phyloP scores from a whole-genome alignment of 176 grass and related monocot genomes.

The Rhynchospora pubera region DNA sequence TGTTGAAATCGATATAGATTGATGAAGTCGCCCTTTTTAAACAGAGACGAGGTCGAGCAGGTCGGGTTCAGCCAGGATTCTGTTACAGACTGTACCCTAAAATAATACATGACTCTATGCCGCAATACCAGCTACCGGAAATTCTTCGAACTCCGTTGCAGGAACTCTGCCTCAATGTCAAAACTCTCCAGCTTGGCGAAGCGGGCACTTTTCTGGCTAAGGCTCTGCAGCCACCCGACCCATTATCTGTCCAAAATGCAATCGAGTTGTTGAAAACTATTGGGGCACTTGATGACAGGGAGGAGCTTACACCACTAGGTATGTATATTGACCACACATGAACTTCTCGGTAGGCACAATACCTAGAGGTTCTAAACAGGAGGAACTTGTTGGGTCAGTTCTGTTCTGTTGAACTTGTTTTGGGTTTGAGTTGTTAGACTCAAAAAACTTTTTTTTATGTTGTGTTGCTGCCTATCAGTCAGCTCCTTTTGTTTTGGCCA shows the following conservation, averaged over 20 bases:
- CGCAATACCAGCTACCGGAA: slow-evolving; percentile 93
- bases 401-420: neutral
- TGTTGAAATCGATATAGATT: neutral
- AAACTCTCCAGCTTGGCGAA: slow-evolving; percentile 78
- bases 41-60: slow-evolving; percentile 90
- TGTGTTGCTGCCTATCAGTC: neutral
- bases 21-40: neutral
- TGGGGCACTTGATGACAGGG: slow-evolving; percentile 70
- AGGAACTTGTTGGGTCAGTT: neutral
- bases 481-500: neutral
- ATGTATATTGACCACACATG: neutral
- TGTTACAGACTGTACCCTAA: slow-evolving; percentile 95
- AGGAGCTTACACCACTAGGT: slow-evolving; percentile 93
- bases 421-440: neutral
- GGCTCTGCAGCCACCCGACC: slow-evolving; percentile 81
- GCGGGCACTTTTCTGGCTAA: slow-evolving; percentile 77
- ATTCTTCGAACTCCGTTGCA: slow-evolving; percentile 94
- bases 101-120: slow-evolving; percentile 81
- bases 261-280: slow-evolving; percentile 88
- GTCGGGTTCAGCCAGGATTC: slow-evolving; percentile 71
- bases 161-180: slow-evolving; percentile 93
- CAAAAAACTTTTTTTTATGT: neutral
- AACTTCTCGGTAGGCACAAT: neutral
- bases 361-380: neutral
- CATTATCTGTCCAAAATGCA: slow-evolving; percentile 86